Evolutionary conservation across 495 filamentous ascomycete species (phyloP), one percentile per base, ranked within the genome.

Genomic region (Chaetomium fimeti): DNA sequence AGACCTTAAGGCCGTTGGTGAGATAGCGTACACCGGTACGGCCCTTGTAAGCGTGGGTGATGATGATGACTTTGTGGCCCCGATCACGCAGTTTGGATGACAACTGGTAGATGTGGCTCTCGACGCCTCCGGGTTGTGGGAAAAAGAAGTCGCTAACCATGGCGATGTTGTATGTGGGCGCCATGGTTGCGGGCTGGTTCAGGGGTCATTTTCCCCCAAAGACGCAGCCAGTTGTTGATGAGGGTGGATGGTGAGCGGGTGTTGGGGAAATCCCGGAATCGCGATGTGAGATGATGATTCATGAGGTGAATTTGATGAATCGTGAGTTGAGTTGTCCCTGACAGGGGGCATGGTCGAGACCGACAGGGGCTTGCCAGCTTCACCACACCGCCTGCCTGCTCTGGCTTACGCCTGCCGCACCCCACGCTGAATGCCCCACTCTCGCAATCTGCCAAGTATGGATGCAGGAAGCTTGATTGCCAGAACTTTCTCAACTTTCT

Each of bases 81-180:
- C 94, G 89, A 74, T 98, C 95, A 57, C 96, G 91, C 66, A 98
- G 85, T 82, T 98, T 98, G 36, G 88, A 90, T 42, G 94, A 94
- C 45, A 98, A 82, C 77, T 98, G 94, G 76, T 98, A 98, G 63
- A 98, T 98, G 78, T 98, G 94, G 78, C 90, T 94, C 81, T 98
- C 94, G 63, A 98, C 85, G 53, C 94, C 94, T 66, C 93, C 93
- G 48, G 93, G 92, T 69, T 98, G 95, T 25, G 94, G 94, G 71
- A 93, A 98, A 85, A 98, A 98, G 84, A 93, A 97, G 81, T 98
- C 94, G 83, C 93, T 92, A 82, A 96, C 89, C 94, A 98, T 98
- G 40, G 83, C 82, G 76, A 85, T 84, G 67, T 83, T 84, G 79
- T 88, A 88, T 25, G 85, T 79, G 66, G 76, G 78, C 65, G 78